These are phyloP conservation scores for Linum tenue DNA, from an alignment of 345 rosid species.

Conservation along the genomic window DNA sequence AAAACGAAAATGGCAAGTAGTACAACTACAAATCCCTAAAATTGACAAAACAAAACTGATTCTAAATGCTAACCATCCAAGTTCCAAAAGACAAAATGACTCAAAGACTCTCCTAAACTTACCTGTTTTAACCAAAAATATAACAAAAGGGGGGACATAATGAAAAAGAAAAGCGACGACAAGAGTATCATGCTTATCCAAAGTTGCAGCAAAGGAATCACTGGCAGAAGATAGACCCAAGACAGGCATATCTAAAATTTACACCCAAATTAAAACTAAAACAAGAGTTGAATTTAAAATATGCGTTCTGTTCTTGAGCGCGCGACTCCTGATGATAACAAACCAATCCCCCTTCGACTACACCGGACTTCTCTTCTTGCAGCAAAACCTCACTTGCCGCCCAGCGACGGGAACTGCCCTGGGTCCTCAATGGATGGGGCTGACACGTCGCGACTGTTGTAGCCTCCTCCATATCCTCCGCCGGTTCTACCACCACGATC, in stretches of 20 bases:
- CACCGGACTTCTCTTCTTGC: not conserved
- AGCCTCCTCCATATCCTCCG: constrained; percentile 27
- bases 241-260: not conserved
- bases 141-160: not conserved
- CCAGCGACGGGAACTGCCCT: constrained; percentile 66
- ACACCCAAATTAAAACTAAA: not conserved
- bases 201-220: not conserved
- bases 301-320: not conserved
- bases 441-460: constrained; percentile 15
- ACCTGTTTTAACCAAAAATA: not conserved
- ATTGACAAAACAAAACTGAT: not conserved
- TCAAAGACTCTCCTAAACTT: not conserved
- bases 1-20: too few species aligned
- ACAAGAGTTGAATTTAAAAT: not conserved
- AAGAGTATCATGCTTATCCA: not conserved
- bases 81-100: not conserved
- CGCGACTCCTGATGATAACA: not conserved
- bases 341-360: not conserved
- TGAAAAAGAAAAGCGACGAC: not conserved
- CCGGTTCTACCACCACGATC: constrained; percentile 41
- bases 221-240: not conserved
- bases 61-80: not conserved
- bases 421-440: constrained; percentile 57
- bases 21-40: too few species aligned
- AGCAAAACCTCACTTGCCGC: constrained; percentile 37